A percentile compares a stretch with the other conserved stretches of the same genome.
These are phyloP conservation scores for Mycena capillaripes DNA, from an alignment of 768 basidiomycete genomes.

Conservation along the genomic window DNA sequence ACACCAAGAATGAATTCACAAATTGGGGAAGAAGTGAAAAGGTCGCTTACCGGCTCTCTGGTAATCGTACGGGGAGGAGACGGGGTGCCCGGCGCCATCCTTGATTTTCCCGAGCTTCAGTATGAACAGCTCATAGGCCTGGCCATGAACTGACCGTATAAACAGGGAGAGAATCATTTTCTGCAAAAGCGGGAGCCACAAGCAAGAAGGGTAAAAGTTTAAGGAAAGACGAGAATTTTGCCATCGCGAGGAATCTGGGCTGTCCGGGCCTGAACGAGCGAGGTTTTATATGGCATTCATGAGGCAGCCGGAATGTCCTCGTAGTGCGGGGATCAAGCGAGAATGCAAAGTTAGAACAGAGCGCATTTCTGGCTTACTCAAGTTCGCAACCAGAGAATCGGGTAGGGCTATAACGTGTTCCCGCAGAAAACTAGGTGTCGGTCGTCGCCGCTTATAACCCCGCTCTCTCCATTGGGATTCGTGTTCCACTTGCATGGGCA, in stretches of 20 bases:
- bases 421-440: too few species aligned
- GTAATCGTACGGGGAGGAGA: slow-evolving; percentile 36
- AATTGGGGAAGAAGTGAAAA: background rate
- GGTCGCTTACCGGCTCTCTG: slow-evolving; percentile 28
- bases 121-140: background rate
- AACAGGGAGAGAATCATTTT: slow-evolving; percentile 6
- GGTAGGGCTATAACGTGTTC: too few species aligned
- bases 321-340: background rate
- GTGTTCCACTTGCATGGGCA: too few species aligned
- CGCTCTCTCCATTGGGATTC: too few species aligned
- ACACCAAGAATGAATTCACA: background rate
- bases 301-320: background rate
- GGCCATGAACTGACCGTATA: slow-evolving; percentile 26
- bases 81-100: slow-evolving; percentile 35
- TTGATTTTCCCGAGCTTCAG: slow-evolving; percentile 5
- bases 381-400: background rate
- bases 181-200: background rate
- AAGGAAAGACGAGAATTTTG: slow-evolving; percentile 3
- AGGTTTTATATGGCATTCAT: slow-evolving; percentile 1
- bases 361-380: too few species aligned
- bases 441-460: too few species aligned
- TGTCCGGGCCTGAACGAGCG: background rate
- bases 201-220: slow-evolving; percentile 10
- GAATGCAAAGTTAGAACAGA: too few species aligned
- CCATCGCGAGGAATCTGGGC: background rate